phyloP scores from a whole-genome alignment of 139 green algal genomes.

The Nannochloris sp. region DNA sequence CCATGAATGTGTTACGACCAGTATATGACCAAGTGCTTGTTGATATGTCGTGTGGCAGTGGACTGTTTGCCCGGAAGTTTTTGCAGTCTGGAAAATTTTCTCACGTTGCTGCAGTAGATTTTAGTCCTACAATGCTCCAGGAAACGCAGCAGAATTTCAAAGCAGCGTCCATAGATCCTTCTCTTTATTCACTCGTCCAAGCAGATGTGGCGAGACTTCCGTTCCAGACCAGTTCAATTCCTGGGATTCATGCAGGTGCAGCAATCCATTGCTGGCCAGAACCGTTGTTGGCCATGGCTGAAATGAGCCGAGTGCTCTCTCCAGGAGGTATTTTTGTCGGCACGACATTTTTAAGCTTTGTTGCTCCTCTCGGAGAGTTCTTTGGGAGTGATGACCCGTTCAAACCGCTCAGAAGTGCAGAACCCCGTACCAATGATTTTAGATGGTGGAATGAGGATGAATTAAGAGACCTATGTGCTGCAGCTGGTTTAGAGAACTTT shows the following conservation, averaged over 20 bases:
- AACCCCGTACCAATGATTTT: slow-evolving; percentile 20
- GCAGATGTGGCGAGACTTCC: slow-evolving; percentile 82
- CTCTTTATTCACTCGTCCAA: slow-evolving; percentile 50
- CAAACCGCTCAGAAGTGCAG: slow-evolving; percentile 32
- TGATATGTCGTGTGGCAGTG: slow-evolving; percentile 85
- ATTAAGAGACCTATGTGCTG: slow-evolving; percentile 56
- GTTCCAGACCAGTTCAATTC: slow-evolving; percentile 71
- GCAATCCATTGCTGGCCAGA: slow-evolving; percentile 97
- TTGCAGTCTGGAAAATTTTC: slow-evolving; percentile 49
- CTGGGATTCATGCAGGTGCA: slow-evolving; percentile 85
- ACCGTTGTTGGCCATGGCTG: slow-evolving; percentile 58
- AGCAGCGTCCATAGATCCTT: slow-evolving; percentile 20
- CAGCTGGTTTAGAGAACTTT: slow-evolving; percentile 57
- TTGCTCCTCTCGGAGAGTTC: slow-evolving; percentile 61
- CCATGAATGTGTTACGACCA: slow-evolving; percentile 48
- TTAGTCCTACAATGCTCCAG: slow-evolving; percentile 78
- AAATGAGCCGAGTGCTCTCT: slow-evolving; percentile 83
- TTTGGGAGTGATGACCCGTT: slow-evolving; percentile 56
- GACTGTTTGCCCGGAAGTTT: slow-evolving; percentile 86
- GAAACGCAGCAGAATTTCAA: slow-evolving; percentile 60
- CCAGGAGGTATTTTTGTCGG: slow-evolving; percentile 89
- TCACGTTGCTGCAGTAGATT: slow-evolving; percentile 73
- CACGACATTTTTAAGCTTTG: slow-evolving; percentile 71
- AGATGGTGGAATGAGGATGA: slow-evolving; percentile 79
- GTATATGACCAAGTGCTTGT: slow-evolving; percentile 42